Evolutionary conservation across 2,329 filamentous ascomycete genomes (phyloP).

Genomic region (Beauveria asiatica): DNA sequence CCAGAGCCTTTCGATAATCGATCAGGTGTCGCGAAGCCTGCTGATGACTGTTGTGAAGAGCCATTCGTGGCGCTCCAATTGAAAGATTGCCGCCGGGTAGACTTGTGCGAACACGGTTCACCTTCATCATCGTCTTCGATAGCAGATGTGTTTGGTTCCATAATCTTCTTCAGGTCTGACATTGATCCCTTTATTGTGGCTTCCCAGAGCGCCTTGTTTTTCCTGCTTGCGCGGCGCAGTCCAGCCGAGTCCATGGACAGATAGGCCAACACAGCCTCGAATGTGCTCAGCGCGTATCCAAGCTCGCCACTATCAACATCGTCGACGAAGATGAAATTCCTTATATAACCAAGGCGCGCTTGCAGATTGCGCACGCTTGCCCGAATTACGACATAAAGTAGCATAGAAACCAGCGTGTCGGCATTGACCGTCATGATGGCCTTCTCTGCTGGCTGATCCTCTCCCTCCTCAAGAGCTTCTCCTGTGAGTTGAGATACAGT

Average conservation of each 20-base stretch:
- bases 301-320: conserved; percentile 95
- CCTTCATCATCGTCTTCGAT: conserved; percentile 38
- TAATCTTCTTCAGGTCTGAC: conserved; percentile 63
- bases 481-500: conserved; percentile 63
- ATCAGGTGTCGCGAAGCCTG: conserved; percentile 35
- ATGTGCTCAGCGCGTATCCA: conserved; percentile 91
- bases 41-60: conserved; percentile 34
- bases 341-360: conserved; percentile 86
- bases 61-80: conserved; percentile 40
- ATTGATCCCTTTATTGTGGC: conserved; percentile 72
- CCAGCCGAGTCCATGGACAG: conserved; percentile 73
- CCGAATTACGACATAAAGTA: conserved; percentile 87
- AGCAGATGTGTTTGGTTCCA: conserved; percentile 59
- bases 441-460: conserved; percentile 38
- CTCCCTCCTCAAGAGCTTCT: conserved; percentile 24
- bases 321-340: conserved; percentile 95
- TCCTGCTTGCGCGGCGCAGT: conserved; percentile 72
- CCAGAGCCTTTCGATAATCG: conserved; percentile 47
- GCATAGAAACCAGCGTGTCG: conserved; percentile 83
- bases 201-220: conserved; percentile 83
- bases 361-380: conserved; percentile 82
- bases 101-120: conserved; percentile 25
- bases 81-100: conserved; percentile 36
- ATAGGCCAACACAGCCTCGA: conserved; percentile 89
- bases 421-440: conserved; percentile 61